phyloP scores from a whole-genome alignment of 257 asterid species.

The Penstemon davidsonii region DNA sequence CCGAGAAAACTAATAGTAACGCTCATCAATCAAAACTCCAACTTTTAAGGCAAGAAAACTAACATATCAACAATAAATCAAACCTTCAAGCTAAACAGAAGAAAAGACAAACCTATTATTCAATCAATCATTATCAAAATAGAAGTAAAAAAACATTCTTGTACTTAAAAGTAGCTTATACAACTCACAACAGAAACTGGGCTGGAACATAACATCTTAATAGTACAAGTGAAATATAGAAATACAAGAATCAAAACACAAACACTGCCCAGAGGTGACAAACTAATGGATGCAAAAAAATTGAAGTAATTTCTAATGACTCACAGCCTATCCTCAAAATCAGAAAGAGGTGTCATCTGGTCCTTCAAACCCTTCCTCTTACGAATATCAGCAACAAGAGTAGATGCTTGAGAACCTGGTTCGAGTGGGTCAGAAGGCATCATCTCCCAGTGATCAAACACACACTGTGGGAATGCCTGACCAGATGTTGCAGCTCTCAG shows the following conservation, averaged over 20 bases:
- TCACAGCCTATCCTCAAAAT: conserved; percentile 22
- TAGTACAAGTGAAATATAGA: too few species aligned
- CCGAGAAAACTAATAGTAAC: too few species aligned
- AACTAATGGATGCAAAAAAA: background rate
- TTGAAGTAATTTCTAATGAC: background rate
- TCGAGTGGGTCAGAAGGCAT: conserved; percentile 16
- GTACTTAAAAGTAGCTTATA: too few species aligned
- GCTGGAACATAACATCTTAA: too few species aligned
- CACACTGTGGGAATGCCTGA: conserved; percentile 23
- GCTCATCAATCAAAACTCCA: too few species aligned
- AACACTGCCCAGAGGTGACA: background rate
- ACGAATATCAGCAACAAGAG: conserved; percentile 11
- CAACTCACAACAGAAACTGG: too few species aligned
- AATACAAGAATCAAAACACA: background rate
- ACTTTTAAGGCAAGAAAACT: too few species aligned
- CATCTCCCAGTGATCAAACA: conserved; percentile 23
- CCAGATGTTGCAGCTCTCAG: conserved; percentile 21
- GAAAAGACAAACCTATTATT: too few species aligned
- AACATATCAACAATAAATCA: too few species aligned
- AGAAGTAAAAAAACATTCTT: too few species aligned
- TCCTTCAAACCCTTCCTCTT: conserved; percentile 23
- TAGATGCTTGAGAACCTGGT: background rate
- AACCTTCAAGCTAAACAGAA: too few species aligned
- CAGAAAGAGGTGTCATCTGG: conserved; percentile 19
- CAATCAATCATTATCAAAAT: too few species aligned